Percentiles rank a stretch among this genome's conserved stretches.
phyloP scores from a whole-genome alignment of 371 early-diverging fungal species.

The Cokeromyces recurvatus region DNA sequence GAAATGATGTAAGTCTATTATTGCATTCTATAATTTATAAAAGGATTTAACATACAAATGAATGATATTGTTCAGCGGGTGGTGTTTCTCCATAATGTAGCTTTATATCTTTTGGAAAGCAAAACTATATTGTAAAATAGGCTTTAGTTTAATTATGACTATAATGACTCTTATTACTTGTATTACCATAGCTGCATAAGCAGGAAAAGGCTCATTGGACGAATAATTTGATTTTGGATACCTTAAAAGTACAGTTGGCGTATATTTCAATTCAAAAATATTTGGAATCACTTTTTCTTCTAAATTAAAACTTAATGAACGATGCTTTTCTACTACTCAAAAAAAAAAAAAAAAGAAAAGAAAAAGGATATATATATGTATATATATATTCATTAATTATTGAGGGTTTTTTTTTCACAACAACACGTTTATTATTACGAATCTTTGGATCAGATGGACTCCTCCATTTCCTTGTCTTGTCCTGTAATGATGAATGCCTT shows the following conservation, averaged over 20 bases:
- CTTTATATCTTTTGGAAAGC: conserved; percentile 69
- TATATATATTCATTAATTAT: no score
- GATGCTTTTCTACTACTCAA: background rate
- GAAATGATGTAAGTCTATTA: no score
- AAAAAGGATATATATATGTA: no score
- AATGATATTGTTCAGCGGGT: conserved; percentile 66
- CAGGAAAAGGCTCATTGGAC: conserved; percentile 48
- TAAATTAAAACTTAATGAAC: background rate
- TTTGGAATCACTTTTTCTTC: conserved; percentile 17
- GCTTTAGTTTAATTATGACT: no score
- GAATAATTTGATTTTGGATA: conserved; percentile 34
- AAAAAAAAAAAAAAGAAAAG: background rate
- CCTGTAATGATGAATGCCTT: no score
- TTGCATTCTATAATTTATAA: no score
- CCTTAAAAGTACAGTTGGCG: conserved; percentile 34
- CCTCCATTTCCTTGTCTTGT: conserved; percentile 22
- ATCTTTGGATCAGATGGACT: conserved; percentile 22
- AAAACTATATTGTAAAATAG: no score
- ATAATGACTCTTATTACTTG: background rate
- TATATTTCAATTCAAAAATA: conserved; percentile 36
- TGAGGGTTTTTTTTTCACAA: no score
- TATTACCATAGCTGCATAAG: conserved; percentile 63
- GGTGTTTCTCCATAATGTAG: conserved; percentile 48
- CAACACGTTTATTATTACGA: no score
- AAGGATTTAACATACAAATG: conserved; percentile 47